These are phyloP conservation scores for Hagleromyces aurorensis DNA, from an alignment of 805 yeast species.

Conservation along the genomic window DNA sequence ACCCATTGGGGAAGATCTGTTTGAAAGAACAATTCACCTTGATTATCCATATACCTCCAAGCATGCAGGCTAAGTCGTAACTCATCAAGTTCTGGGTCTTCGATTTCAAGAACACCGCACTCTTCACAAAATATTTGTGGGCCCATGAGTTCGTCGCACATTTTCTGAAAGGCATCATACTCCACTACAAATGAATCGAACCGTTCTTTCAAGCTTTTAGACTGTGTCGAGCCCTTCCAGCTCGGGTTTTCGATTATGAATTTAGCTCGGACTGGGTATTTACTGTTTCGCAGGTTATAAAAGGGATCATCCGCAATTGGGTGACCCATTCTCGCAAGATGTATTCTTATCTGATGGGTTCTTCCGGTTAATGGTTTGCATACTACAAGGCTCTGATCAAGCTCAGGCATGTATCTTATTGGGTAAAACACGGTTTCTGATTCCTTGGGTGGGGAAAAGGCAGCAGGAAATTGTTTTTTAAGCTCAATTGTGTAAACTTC, in stretches of 20 bases:
- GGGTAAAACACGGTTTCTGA: slow-evolving; percentile 66
- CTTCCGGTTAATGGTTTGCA: slow-evolving; percentile 91
- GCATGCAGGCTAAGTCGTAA: slow-evolving; percentile 30
- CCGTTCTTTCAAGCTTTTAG: slow-evolving; percentile 6
- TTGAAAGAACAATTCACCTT: slow-evolving; percentile 31
- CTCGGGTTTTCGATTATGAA: slow-evolving; percentile 15
- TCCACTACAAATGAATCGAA: slow-evolving; percentile 19
- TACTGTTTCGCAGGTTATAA: slow-evolving; percentile 28
- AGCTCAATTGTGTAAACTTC: slow-evolving; percentile 70
- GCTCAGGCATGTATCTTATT: slow-evolving; percentile 48
- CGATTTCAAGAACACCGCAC: slow-evolving; percentile 20
- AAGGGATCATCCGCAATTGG: slow-evolving; percentile 91
- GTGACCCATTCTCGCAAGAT: slow-evolving; percentile 72
- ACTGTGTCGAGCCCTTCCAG: slow-evolving; percentile 14
- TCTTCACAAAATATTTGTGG: slow-evolving; percentile 22
- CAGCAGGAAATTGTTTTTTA: slow-evolving; percentile 49
- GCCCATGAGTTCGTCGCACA: slow-evolving; percentile 33
- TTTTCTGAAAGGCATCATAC: too few species aligned
- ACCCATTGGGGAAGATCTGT: slow-evolving; percentile 45
- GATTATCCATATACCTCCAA: slow-evolving; percentile 31
- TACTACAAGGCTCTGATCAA: slow-evolving; percentile 48
- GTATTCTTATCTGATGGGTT: slow-evolving; percentile 93
- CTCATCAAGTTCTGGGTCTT: slow-evolving; percentile 21
- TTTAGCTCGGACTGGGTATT: slow-evolving; percentile 18
- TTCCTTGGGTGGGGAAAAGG: slow-evolving; percentile 39